Percentiles rank a stretch among this genome's conserved stretches.
phyloP scores from a whole-genome alignment of 73 alveolate species.

The Breviolum minutum region DNA sequence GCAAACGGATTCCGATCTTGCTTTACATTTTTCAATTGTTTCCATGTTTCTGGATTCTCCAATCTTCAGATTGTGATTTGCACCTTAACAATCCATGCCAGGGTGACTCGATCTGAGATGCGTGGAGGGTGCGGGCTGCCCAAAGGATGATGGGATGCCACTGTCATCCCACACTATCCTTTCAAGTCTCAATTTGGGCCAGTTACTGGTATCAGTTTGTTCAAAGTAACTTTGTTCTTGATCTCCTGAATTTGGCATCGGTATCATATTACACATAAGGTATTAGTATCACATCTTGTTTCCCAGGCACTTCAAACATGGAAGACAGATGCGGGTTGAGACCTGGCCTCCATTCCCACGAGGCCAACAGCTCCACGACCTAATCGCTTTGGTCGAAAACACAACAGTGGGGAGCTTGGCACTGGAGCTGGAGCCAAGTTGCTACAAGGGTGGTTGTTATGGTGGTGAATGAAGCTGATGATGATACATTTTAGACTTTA shows the following conservation, averaged over 20 bases:
- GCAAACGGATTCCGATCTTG: no score
- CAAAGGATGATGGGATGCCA: not conserved
- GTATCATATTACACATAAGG: no score
- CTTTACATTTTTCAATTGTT: no score
- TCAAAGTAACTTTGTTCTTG: no score
- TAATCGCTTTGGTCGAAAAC: slow-evolving; percentile 26
- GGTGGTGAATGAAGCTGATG: not conserved
- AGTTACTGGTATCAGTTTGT: no score
- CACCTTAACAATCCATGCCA: not conserved
- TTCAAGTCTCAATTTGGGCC: no score
- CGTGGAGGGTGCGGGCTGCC: slow-evolving; percentile 45
- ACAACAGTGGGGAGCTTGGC: not conserved
- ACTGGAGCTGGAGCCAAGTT: not conserved
- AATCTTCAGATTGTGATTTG: not conserved
- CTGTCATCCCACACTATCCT: no score
- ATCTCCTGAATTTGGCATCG: no score
- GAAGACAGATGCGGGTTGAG: no score
- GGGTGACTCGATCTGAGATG: slow-evolving; percentile 91
- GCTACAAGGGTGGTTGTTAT: no score
- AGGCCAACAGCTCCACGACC: slow-evolving; percentile 90
- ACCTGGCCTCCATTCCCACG: not conserved
- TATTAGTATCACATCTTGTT: no score
- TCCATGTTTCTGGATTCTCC: not conserved
- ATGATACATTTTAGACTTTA: not conserved
- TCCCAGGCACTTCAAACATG: no score